Evolutionary conservation across 140 eudicot genomes (phyloP), one percentile per base, ranked within the genome.

Genomic region (Ambrosia hybrid): DNA sequence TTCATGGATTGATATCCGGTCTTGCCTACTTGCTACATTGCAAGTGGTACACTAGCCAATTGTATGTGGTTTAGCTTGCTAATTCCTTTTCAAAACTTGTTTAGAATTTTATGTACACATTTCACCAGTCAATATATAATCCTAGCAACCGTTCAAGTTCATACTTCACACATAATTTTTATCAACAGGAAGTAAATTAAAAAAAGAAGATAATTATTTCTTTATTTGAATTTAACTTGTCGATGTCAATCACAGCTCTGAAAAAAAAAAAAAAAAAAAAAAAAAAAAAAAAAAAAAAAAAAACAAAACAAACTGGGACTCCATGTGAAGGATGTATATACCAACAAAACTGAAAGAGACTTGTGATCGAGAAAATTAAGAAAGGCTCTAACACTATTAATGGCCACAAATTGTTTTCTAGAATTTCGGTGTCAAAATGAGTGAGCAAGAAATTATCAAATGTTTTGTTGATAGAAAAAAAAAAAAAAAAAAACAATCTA

Each of bases 331-430:
- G 16, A 38, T 56, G 41, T 55, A 57, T 37, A 71, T 41, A 73
- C 51, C 70, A 62, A 73, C 71, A 73, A 48, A 52, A 67, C 4
- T 67, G 69, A 76, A 67, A 45, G 62, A 45, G 80, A 76, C 80
- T 9, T 57, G 74, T 33, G 73, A 67, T 75, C 74, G 26, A 76
- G 61, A 76, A 76, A 76, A 30, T 45, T 67, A 57, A 55, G 53
- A 67, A 57, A 57, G 11, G 51, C 68, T 57, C 46, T 21, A 67
- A 43, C 80, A 76, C 74, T 57, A 57, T 4, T 67, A 56, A 41
- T 76, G 75, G 70, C 34, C 75, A 46, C 69, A 68, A 46, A 57
- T 65, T 65, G 15, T 57, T 45, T 62, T 58, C 59, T 30, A 26
- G 41, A 68, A 67, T 46, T 67, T 39, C 39, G 67, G 45, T 75